These are phyloP conservation scores for Ilyonectria destructans DNA, from an alignment of 2,329 filamentous ascomycete genomes.

Conservation along the genomic window DNA sequence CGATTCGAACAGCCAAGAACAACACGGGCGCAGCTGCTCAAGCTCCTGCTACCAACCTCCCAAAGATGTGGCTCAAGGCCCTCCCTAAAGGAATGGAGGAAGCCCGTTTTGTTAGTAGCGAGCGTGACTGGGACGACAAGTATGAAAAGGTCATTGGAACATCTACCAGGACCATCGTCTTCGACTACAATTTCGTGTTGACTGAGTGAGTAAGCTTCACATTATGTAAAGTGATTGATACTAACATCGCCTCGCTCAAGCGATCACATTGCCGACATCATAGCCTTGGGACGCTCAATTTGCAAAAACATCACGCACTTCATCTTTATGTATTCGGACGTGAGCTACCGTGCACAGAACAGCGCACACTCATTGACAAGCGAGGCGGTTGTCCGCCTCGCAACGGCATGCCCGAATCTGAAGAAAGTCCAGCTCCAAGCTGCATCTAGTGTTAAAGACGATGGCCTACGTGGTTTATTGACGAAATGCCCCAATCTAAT, in stretches of 20 bases:
- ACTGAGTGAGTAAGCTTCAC: constrained; percentile 27
- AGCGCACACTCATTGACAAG: constrained; percentile 18
- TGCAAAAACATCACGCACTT: constrained; percentile 28
- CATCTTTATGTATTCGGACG: constrained; percentile 25
- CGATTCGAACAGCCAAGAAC: constrained; percentile 27
- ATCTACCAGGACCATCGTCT: constrained; percentile 19
- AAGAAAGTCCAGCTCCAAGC: constrained; percentile 27
- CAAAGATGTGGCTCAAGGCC: constrained; percentile 22
- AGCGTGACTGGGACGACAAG: constrained; percentile 24
- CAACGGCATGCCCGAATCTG: constrained; percentile 29
- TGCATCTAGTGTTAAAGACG: background rate
- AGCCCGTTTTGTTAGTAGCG: constrained; percentile 6
- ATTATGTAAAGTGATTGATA: background rate
- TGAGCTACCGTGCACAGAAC: constrained; percentile 28
- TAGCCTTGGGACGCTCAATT: constrained; percentile 17
- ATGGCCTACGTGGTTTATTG: constrained; percentile 10
- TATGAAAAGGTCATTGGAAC: constrained; percentile 31
- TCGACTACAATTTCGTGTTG: constrained; percentile 30
- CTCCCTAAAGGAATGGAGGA: constrained; percentile 12
- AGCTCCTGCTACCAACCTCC: constrained; percentile 17
- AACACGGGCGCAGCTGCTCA: constrained; percentile 15
- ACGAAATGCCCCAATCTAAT: background rate
- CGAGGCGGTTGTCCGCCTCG: constrained; percentile 21
- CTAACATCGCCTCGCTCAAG: constrained; percentile 22
- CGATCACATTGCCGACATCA: constrained; percentile 35